phyloP scores from a whole-genome alignment of 2,329 filamentous ascomycete genomes.

The Neoscytalidium dimidiatum region DNA sequence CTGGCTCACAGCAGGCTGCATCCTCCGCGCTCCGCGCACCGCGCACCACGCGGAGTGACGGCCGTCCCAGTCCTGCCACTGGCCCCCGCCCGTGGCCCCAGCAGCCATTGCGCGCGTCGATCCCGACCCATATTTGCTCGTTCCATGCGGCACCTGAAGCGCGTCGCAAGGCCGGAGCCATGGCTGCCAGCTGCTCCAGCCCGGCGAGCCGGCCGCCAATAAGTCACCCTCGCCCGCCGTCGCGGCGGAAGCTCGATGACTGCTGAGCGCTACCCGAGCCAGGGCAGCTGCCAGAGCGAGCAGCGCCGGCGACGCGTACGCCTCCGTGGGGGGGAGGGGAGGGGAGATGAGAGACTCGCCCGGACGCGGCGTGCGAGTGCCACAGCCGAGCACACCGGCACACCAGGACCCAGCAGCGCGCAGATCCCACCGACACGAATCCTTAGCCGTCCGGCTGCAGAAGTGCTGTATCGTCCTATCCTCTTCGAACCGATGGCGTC shows the following conservation, averaged over 20 bases:
- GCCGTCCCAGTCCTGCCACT: constrained; percentile 1
- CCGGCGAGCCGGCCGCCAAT: neutral
- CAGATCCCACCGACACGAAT: neutral
- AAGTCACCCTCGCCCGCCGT: neutral
- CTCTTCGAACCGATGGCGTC: neutral
- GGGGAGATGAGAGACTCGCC: neutral
- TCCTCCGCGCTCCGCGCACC: no score
- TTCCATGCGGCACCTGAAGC: constrained; percentile 19
- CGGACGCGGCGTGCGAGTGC: neutral
- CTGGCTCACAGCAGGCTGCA: neutral
- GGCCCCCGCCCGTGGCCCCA: neutral
- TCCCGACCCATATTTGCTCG: constrained; percentile 13
- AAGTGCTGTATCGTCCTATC: neutral
- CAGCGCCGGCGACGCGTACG: neutral
- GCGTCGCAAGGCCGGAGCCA: constrained; percentile 17
- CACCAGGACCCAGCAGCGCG: neutral
- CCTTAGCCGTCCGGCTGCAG: neutral
- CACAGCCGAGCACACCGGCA: neutral
- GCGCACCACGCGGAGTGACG: neutral
- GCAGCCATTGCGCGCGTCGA: neutral
- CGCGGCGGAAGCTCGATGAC: neutral
- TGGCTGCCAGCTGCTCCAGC: constrained; percentile 15
- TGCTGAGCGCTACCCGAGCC: neutral
- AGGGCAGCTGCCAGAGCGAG: neutral
- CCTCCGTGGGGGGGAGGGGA: neutral